Conservation (phyloP, 768 basidiomycete genomes). For the Neoboletus brunneissimus region DNA sequence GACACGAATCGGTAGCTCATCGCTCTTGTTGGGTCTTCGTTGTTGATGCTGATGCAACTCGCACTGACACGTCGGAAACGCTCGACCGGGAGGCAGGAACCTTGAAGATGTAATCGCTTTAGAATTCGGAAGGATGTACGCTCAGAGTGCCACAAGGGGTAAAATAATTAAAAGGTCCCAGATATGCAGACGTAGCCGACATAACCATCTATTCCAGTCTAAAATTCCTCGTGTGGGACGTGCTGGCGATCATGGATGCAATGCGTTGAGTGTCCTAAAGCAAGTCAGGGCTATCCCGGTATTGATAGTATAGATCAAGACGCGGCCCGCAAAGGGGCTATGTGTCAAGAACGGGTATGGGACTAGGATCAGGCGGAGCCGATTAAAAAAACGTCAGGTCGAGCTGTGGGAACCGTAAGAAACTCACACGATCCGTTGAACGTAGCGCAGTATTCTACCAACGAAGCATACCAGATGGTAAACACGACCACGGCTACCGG, state of each 20-base stretch:
- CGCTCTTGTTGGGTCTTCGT: neutral
- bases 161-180: neutral
- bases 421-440: slow-evolving; percentile 62
- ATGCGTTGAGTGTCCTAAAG: slow-evolving; percentile 56
- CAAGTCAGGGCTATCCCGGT: slow-evolving; percentile 50
- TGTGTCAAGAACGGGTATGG: slow-evolving; percentile 82
- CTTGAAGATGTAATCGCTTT: no score
- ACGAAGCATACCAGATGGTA: slow-evolving; percentile 52
- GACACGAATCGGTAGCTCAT: slow-evolving; percentile 7
- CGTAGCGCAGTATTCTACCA: slow-evolving; percentile 65
- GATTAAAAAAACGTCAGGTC: neutral
- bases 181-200: neutral
- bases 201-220: neutral
- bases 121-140: no score
- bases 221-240: neutral
- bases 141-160: neutral
- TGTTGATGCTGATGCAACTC: slow-evolving; percentile 10
- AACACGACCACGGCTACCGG: slow-evolving; percentile 22
- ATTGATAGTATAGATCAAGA: slow-evolving; percentile 57
- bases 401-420: neutral
- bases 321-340: slow-evolving; percentile 47
- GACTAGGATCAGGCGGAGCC: slow-evolving; percentile 39
- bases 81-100: neutral
- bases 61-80: neutral
- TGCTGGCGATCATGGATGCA: slow-evolving; percentile 41